A percentile compares a stretch with the other conserved stretches of the same genome.
phyloP scores from a whole-genome alignment of 1,139 yeast species.

The Blastobotrys aristatus region DNA sequence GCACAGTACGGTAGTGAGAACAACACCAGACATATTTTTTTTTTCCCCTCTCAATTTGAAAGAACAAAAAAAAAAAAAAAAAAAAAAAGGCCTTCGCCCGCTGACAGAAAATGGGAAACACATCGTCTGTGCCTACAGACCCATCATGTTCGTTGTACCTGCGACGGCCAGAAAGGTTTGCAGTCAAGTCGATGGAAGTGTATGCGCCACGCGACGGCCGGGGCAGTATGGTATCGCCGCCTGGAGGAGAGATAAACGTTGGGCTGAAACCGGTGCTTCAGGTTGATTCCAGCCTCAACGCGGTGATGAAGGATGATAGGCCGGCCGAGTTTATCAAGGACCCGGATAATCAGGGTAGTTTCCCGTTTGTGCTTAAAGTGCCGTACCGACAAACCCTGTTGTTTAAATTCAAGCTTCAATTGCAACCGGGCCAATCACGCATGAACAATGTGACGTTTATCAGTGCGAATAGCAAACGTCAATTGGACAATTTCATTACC shows the following conservation, averaged over 20 bases:
- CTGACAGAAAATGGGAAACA: constrained; percentile 29
- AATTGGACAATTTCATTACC: constrained; percentile 34
- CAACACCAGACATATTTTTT: too few species aligned
- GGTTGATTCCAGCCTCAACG: constrained; percentile 7
- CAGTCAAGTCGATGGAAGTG: constrained; percentile 19
- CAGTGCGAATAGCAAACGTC: constrained; percentile 28
- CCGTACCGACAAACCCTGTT: constrained; percentile 17
- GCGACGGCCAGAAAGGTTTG: constrained; percentile 23
- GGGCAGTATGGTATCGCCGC: neutral
- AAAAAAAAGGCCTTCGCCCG: too few species aligned
- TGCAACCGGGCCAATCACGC: constrained; percentile 7
- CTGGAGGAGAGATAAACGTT: neutral
- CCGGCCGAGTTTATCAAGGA: constrained; percentile 19
- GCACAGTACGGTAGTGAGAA: too few species aligned
- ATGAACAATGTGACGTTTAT: constrained; percentile 34
- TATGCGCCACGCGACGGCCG: constrained; percentile 2
- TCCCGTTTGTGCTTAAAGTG: constrained; percentile 22
- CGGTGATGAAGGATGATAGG: constrained; percentile 3
- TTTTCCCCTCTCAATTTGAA: too few species aligned
- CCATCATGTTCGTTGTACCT: constrained; percentile 21
- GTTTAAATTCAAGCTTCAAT: constrained; percentile 21
- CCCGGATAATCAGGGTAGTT: constrained; percentile 10
- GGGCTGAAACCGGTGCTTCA: neutral
- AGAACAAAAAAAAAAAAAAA: too few species aligned
- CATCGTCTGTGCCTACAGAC: constrained; percentile 24